phyloP scores from a whole-genome alignment of 352 stramenopile species.

The Pythium dissotocum region DNA sequence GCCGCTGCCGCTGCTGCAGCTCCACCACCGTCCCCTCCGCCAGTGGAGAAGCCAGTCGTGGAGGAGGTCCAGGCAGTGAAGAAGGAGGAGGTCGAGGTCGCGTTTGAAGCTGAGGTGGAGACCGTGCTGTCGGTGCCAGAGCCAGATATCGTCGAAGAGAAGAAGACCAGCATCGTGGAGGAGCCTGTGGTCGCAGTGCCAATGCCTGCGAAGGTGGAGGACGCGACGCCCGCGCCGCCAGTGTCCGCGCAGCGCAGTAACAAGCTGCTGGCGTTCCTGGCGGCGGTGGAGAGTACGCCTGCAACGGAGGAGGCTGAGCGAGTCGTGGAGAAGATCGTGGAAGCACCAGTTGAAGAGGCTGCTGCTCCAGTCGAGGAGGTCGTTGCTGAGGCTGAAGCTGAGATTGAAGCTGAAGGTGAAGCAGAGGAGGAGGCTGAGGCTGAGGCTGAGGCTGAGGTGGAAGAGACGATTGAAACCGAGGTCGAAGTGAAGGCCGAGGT shows the following conservation, averaged over 20 bases:
- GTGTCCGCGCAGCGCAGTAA: constrained; percentile 8
- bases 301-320: not conserved
- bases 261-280: constrained; percentile 22
- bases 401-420: not conserved
- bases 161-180: not conserved
- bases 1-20: no score
- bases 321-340: not conserved
- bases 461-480: not conserved
- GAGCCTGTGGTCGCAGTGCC: not conserved
- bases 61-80: constrained; percentile 13
- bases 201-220: not conserved
- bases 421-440: not conserved
- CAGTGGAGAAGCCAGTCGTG: constrained; percentile 7
- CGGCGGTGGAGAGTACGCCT: constrained; percentile 6
- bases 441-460: not conserved
- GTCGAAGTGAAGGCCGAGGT: not conserved
- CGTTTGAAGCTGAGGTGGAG: constrained; percentile 18
- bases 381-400: not conserved
- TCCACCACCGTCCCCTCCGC: no score
- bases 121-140: not conserved
- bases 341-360: not conserved
- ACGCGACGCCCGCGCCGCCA: not conserved
- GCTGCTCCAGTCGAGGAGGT: not conserved
- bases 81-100: constrained; percentile 23
- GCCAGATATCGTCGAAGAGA: not conserved